Conservation (phyloP, 176 grass and related monocot genomes). For the Chrysopogon serrulatus region DNA sequence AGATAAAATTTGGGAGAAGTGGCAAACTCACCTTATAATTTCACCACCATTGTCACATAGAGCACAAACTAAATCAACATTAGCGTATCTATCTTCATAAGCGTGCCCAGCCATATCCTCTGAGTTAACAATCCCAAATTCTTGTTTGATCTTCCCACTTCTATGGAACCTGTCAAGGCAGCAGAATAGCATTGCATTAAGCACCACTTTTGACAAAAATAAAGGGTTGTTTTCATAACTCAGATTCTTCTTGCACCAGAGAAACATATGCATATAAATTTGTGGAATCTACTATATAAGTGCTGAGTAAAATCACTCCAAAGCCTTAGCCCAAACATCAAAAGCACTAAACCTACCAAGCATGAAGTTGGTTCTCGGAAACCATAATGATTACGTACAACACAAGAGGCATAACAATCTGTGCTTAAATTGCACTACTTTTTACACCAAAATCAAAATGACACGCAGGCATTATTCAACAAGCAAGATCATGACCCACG, state of each 20-base stretch:
- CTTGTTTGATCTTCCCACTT: not conserved
- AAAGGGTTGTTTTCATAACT: not conserved
- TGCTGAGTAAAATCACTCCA: not conserved
- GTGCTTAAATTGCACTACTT: not conserved
- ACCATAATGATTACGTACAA: not conserved
- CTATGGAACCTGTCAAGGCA: conserved; percentile 20
- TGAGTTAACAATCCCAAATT: not conserved
- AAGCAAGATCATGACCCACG: not conserved
- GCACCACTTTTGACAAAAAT: not conserved
- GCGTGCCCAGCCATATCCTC: conserved; percentile 29
- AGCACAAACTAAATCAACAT: conserved; percentile 50
- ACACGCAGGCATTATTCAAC: not conserved
- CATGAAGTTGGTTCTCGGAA: not conserved
- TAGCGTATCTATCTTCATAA: not conserved
- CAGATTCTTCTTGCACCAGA: not conserved
- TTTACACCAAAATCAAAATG: not conserved
- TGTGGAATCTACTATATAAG: not conserved
- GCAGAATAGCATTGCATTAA: conserved; percentile 2
- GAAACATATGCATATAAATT: not conserved
- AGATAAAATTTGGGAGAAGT: not conserved
- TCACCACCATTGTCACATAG: conserved; percentile 73
- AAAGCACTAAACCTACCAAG: not conserved
- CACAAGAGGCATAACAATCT: not conserved
- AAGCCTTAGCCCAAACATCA: not conserved
- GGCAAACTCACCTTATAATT: conserved; percentile 34